Percentiles rank a stretch among this genome's conserved stretches.
These are phyloP conservation scores for Lecanosticta acicola DNA, from an alignment of 2,329 filamentous ascomycete species.

Conservation along the genomic window DNA sequence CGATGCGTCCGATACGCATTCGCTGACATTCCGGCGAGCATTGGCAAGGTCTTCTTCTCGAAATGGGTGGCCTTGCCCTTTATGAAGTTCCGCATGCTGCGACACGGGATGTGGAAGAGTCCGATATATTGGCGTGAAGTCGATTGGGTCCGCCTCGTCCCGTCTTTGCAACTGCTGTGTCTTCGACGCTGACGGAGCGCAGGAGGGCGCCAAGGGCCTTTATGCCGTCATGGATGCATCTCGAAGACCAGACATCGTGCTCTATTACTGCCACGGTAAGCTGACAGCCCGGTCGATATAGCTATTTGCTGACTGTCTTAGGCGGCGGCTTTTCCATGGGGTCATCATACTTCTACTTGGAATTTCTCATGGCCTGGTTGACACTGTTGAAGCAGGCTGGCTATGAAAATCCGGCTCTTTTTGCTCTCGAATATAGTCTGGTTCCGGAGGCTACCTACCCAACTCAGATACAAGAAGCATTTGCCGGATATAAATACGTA, in stretches of 20 bases:
- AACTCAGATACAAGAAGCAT: conserved; percentile 63
- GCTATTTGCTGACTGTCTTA: conserved; percentile 28
- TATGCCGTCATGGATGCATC: conserved; percentile 62
- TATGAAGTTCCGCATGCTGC: conserved; percentile 66
- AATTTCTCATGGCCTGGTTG: conserved; percentile 71
- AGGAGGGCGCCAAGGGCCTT: conserved; percentile 48
- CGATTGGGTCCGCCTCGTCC: conserved; percentile 39
- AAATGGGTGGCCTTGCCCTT: conserved; percentile 69
- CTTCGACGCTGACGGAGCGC: background rate
- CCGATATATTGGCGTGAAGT: conserved; percentile 62
- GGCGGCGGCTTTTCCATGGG: conserved; percentile 81
- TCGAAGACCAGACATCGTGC: conserved; percentile 63
- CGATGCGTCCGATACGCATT: conserved; percentile 75
- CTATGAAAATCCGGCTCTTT: conserved; percentile 70
- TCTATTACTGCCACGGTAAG: conserved; percentile 75
- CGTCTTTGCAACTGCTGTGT: background rate
- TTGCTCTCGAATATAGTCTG: conserved; percentile 74
- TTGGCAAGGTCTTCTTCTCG: conserved; percentile 72
- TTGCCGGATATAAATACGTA: conserved; percentile 66
- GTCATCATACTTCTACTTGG: conserved; percentile 75
- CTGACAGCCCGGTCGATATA: background rate
- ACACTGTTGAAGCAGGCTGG: conserved; percentile 58
- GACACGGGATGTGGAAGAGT: conserved; percentile 60
- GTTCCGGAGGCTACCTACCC: conserved; percentile 71
- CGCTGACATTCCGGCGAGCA: conserved; percentile 59